Evolutionary conservation across 257 asterid species (phyloP), one percentile per base, ranked within the genome.

Genomic region (Oldenlandia corymbosa): DNA sequence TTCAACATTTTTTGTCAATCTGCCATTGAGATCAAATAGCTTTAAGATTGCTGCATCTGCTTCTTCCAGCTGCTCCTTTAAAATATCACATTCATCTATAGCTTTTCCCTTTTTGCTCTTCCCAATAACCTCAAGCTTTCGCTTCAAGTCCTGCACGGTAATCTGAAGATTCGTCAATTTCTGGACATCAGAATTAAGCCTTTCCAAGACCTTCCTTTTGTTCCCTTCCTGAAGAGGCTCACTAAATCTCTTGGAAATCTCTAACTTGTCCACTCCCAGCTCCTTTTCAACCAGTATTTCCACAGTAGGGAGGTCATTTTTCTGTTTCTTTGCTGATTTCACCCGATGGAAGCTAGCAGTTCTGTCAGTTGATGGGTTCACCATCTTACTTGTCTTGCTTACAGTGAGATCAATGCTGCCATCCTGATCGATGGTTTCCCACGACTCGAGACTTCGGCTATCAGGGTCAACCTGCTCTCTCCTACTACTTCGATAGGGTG

Each of bases 111-210:
- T 79, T 66, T 78, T 87, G 72, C 87, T 78, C 75, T 88, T 86
- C 82, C 80, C 95, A 0, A 85, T 88, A 31, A 71, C 77, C 71
- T 79, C 88, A 24, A 90, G 88, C 69, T 87, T 88, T 76, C 78
- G 83, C 86, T 79, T 90, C 84, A 93, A 65, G 68, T 85, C 97
- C 34, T 81, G 85, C 24, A 93, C 91, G 0, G 95, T 81, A 34
- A 90, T 90, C 64, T 90, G 95, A 58, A 93, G 96, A 76, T 90
- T 93, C 5, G 85, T 87, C 70, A 93, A 56, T 70, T 90, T 90
- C 76, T 88, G 95, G 48, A 88, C 86, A 43, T 90, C 97, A 0
- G 97, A 90, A 61, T 90, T 85, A 27, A 93, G 94, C 79, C 97
- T 79, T 61, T 86, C 92, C 68, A 90, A 53, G 47, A 90, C 83